These are phyloP conservation scores for Trichoderma guizhouense DNA, from an alignment of 2,329 filamentous ascomycete species.

Conservation along the genomic window DNA sequence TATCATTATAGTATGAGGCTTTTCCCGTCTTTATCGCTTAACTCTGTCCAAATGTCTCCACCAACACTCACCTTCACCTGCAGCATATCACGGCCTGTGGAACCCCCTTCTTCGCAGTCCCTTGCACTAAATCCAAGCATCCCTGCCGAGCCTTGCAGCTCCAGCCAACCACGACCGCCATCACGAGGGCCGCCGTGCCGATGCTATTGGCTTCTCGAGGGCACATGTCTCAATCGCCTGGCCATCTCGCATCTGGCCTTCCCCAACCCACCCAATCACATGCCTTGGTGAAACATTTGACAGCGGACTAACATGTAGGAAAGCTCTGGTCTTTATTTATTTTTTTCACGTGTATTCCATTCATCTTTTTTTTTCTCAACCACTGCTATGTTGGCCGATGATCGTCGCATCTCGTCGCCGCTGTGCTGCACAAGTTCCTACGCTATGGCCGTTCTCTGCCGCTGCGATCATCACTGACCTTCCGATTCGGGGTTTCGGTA, in stretches of 20 bases:
- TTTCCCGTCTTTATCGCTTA: conserved; percentile 1
- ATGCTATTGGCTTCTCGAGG: conserved; percentile 10
- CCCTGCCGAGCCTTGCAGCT: conserved; percentile 13
- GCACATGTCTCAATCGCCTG: conserved; percentile 6
- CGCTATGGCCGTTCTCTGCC: background rate
- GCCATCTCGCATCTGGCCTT: background rate
- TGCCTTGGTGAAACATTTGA: background rate
- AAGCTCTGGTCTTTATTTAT: background rate
- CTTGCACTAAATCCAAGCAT: background rate
- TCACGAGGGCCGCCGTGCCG: conserved; percentile 7
- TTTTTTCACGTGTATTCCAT: background rate
- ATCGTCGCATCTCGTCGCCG: background rate
- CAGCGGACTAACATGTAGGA: background rate
- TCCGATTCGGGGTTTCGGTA: background rate
- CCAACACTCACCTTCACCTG: background rate
- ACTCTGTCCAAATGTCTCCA: background rate
- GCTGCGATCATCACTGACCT: background rate
- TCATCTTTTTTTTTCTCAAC: background rate
- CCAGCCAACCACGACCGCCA: conserved; percentile 2
- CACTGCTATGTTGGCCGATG: background rate
- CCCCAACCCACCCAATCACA: background rate
- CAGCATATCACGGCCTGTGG: background rate
- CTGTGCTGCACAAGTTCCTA: background rate
- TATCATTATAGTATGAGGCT: background rate
- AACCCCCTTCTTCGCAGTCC: background rate